These are phyloP conservation scores for Diaporthe eres DNA, from an alignment of 2,329 filamentous ascomycete genomes.

Conservation along the genomic window DNA sequence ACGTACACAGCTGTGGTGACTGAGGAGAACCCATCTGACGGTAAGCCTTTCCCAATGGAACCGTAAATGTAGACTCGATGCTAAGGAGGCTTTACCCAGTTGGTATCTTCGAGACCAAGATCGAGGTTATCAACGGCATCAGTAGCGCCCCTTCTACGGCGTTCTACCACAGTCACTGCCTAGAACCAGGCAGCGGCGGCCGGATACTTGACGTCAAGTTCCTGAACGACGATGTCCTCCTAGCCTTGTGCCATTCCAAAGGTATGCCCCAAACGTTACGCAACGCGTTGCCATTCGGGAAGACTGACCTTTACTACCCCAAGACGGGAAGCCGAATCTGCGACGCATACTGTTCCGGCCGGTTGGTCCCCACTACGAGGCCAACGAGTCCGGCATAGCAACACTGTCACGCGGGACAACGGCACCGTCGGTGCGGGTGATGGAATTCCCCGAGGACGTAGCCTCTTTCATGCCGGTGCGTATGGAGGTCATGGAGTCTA, in stretches of 20 bases:
- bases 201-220: slow-evolving; percentile 77
- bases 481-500: slow-evolving; percentile 66
- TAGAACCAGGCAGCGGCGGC: slow-evolving; percentile 42
- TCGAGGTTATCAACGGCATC: slow-evolving; percentile 71
- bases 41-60: background rate
- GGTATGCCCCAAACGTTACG: slow-evolving; percentile 48
- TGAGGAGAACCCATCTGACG: slow-evolving; percentile 47
- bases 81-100: background rate
- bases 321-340: slow-evolving; percentile 31
- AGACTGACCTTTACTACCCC: background rate
- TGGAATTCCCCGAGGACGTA: slow-evolving; percentile 45
- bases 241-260: slow-evolving; percentile 67
- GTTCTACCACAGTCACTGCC: background rate
- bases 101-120: slow-evolving; percentile 64
- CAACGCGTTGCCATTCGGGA: background rate
- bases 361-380: background rate
- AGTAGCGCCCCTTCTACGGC: slow-evolving; percentile 60
- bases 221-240: slow-evolving; percentile 71
- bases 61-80: background rate
- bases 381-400: slow-evolving; percentile 20
- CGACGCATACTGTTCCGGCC: slow-evolving; percentile 33
- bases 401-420: background rate
- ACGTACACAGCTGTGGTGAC: slow-evolving; percentile 60
- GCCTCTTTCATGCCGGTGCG: slow-evolving; percentile 57
- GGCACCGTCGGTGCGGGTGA: background rate